Percentiles rank a stretch among this genome's conserved stretches.
These are phyloP conservation scores for Penicillium sp. DNA, from an alignment of 2,329 filamentous ascomycete species.

Conservation along the genomic window DNA sequence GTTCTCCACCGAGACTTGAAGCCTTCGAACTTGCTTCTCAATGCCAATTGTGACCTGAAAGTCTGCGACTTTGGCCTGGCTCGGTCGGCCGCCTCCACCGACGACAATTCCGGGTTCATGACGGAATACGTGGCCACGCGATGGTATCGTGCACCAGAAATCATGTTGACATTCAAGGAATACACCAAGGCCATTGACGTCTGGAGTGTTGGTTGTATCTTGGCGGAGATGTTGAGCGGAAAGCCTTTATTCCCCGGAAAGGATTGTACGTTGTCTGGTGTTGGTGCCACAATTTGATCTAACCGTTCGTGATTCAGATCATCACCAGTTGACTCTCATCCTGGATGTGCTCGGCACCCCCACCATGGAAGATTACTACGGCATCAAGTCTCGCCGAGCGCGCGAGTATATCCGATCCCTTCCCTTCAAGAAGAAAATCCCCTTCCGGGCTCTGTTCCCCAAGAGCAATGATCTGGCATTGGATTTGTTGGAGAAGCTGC, in stretches of 20 bases:
- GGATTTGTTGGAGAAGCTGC: constrained; percentile 88
- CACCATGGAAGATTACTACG: constrained; percentile 99
- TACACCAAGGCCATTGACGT: constrained; percentile 99
- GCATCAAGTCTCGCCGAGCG: constrained; percentile 96
- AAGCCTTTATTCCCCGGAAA: constrained; percentile 98
- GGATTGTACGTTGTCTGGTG: constrained; percentile 76
- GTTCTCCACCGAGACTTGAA: constrained; percentile 97
- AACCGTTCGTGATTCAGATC: constrained; percentile 57
- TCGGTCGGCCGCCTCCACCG: constrained; percentile 90
- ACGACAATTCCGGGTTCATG: constrained; percentile 99
- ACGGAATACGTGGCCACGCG: constrained; percentile 99
- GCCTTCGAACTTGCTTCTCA: constrained; percentile 92
- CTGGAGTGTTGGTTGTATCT: constrained; percentile 96
- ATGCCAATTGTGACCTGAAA: constrained; percentile 98
- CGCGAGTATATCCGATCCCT: constrained; percentile 97
- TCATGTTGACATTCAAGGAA: constrained; percentile 99
- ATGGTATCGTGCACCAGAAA: constrained; percentile 98
- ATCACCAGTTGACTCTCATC: constrained; percentile 96
- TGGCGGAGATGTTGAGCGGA: constrained; percentile 97
- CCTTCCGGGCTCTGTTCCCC: constrained; percentile 93
- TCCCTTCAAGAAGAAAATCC: constrained; percentile 99
- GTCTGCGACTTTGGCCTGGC: constrained; percentile 98
- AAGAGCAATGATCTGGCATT: constrained; percentile 98
- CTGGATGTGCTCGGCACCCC: constrained; percentile 95
- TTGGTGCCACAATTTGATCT: neutral